Evolutionary conservation across 2,329 filamentous ascomycete genomes (phyloP).

Genomic region (Ceratocystis albifundus): DNA sequence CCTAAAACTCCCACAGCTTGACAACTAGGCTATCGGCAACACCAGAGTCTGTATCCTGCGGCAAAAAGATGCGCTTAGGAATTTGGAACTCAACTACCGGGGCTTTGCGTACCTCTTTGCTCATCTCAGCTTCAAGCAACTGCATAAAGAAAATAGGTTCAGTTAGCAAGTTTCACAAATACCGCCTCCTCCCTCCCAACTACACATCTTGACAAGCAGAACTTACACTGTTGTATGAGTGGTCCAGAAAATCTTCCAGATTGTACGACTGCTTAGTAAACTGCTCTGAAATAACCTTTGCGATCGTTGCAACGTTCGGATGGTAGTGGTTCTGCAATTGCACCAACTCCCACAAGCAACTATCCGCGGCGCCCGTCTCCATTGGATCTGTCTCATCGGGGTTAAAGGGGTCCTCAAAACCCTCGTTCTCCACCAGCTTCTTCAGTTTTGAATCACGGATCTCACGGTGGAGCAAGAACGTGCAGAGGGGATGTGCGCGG

Average conservation of each 20-base stretch:
- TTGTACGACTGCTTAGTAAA: slow-evolving; percentile 95
- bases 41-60: slow-evolving; percentile 38
- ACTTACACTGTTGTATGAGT: slow-evolving; percentile 73
- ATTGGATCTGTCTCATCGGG: slow-evolving; percentile 68
- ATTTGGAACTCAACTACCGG: slow-evolving; percentile 92
- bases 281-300: slow-evolving; percentile 88
- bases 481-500: slow-evolving; percentile 77
- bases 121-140: slow-evolving; percentile 75
- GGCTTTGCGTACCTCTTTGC: slow-evolving; percentile 70
- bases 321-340: slow-evolving; percentile 89
- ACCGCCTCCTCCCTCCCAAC: not conserved
- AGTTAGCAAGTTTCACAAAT: slow-evolving; percentile 6
- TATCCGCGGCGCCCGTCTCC: slow-evolving; percentile 77
- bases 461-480: slow-evolving; percentile 88
- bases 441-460: slow-evolving; percentile 47
- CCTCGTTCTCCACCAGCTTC: slow-evolving; percentile 48
- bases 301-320: slow-evolving; percentile 87
- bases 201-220: not conserved
- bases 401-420: slow-evolving; percentile 62
- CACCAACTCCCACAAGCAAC: slow-evolving; percentile 88
- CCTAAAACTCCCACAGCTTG: slow-evolving; percentile 49
- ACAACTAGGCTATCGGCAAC: slow-evolving; percentile 45
- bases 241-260: slow-evolving; percentile 93
- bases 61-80: slow-evolving; percentile 65
- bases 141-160: slow-evolving; percentile 29